phyloP scores from a whole-genome alignment of 257 asterid genomes.

The Coffea canephora region DNA sequence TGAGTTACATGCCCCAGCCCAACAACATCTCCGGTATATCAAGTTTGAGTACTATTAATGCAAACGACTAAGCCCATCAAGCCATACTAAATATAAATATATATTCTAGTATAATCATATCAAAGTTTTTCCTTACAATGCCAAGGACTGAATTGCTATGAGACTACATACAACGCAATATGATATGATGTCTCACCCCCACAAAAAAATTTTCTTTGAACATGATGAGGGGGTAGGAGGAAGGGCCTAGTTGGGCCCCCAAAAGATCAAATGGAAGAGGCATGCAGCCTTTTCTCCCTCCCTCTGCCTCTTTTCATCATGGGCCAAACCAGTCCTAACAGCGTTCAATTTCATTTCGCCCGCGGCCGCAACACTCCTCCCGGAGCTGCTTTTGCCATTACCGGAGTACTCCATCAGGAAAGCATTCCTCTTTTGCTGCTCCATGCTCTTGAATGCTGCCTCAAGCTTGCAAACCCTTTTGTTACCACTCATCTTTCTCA shows the following conservation, averaged over 20 bases:
- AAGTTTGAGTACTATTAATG: too few relatives aligned
- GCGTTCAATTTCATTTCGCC: background rate
- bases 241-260: slow-evolving; percentile 15
- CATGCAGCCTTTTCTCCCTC: slow-evolving; percentile 10
- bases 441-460: slow-evolving; percentile 17
- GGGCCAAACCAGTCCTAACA: background rate
- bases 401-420: background rate
- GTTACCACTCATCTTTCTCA: background rate
- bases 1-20: too few relatives aligned
- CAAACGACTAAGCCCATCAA: too few relatives aligned
- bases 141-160: too few relatives aligned
- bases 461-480: slow-evolving; percentile 9
- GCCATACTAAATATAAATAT: too few relatives aligned
- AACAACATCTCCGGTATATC: too few relatives aligned
- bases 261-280: slow-evolving; percentile 19
- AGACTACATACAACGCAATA: too few relatives aligned
- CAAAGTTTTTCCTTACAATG: too few relatives aligned
- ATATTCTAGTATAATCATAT: too few relatives aligned
- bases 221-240: too few relatives aligned
- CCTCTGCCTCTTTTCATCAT: background rate
- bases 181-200: too few relatives aligned
- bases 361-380: background rate
- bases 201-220: too few relatives aligned
- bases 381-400: background rate
- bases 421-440: background rate